Evolutionary conservation across 2,329 filamentous ascomycete species (phyloP).

Genomic region (Cladosporium sphaerospermum): DNA sequence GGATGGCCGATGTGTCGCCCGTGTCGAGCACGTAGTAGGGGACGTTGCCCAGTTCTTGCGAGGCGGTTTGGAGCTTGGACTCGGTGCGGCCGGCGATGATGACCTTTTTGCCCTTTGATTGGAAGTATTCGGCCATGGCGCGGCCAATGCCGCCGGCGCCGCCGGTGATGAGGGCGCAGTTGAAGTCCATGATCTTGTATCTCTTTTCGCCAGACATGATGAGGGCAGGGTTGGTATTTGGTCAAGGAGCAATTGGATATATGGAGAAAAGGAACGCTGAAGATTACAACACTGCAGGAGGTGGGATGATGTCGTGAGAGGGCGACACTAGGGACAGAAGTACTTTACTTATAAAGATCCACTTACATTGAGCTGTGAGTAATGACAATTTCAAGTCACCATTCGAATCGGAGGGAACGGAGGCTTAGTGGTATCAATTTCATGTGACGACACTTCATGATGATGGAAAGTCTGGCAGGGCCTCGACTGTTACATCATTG

Average conservation of each 20-base stretch:
- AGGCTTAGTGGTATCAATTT: too few species aligned
- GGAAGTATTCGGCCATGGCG: slow-evolving; percentile 43
- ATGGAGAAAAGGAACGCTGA: background rate
- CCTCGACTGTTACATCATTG: too few species aligned
- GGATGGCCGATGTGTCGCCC: slow-evolving; percentile 39
- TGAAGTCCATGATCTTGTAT: slow-evolving; percentile 30
- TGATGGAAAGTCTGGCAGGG: too few species aligned
- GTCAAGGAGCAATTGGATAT: background rate
- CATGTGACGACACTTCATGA: too few species aligned
- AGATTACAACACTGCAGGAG: too few species aligned
- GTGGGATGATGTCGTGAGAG: too few species aligned
- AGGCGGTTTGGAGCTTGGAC: slow-evolving; percentile 43
- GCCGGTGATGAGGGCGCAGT: slow-evolving; percentile 46
- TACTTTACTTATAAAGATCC: too few species aligned
- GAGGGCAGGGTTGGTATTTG: background rate
- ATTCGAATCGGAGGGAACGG: too few species aligned
- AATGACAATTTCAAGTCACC: too few species aligned
- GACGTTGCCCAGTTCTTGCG: slow-evolving; percentile 39
- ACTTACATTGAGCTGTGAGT: too few species aligned
- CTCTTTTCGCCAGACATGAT: background rate
- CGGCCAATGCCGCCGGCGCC: slow-evolving; percentile 49
- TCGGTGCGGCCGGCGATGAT: slow-evolving; percentile 52
- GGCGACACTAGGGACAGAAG: too few species aligned
- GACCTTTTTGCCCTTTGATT: slow-evolving; percentile 44
- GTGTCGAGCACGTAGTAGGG: slow-evolving; percentile 51